phyloP scores from a whole-genome alignment of 208 protist genomes.

The Trypanosomatidae sp. region DNA sequence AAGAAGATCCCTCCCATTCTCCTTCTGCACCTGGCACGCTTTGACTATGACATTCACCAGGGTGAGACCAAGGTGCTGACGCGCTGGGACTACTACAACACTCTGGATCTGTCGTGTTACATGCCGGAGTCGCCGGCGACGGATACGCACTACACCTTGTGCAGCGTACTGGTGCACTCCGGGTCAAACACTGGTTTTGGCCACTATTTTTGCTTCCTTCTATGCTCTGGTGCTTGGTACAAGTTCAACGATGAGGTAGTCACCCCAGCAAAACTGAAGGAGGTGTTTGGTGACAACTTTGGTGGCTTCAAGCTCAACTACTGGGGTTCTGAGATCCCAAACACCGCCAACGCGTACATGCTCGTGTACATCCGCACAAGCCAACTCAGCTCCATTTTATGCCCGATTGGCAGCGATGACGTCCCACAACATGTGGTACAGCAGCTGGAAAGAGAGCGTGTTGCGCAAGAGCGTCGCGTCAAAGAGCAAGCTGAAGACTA shows the following conservation, averaged over 20 bases:
- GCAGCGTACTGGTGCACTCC: constrained; percentile 87
- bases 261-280: constrained; percentile 65
- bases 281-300: constrained; percentile 90
- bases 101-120: constrained; percentile 81
- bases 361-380: constrained; percentile 88
- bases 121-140: constrained; percentile 61
- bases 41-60: constrained; percentile 86
- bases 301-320: constrained; percentile 83
- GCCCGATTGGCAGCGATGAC: constrained; percentile 54
- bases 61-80: constrained; percentile 89
- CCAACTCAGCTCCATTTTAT: constrained; percentile 59
- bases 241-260: constrained; percentile 93
- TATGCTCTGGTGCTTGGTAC: constrained; percentile 78
- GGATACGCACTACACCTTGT: constrained; percentile 85
- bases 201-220: constrained; percentile 89
- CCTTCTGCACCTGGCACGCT: constrained; percentile 89
- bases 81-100: constrained; percentile 85
- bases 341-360: constrained; percentile 89
- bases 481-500: constrained; percentile 75
- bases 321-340: constrained; percentile 83
- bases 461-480: constrained; percentile 47
- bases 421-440: constrained; percentile 76
- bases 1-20: constrained; percentile 85
- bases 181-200: constrained; percentile 88
- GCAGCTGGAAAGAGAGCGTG: constrained; percentile 58